A percentile compares a stretch with the other conserved stretches of the same genome.
Conservation (phyloP, 257 asterid genomes). For the Solanum tarapatanum region DNA sequence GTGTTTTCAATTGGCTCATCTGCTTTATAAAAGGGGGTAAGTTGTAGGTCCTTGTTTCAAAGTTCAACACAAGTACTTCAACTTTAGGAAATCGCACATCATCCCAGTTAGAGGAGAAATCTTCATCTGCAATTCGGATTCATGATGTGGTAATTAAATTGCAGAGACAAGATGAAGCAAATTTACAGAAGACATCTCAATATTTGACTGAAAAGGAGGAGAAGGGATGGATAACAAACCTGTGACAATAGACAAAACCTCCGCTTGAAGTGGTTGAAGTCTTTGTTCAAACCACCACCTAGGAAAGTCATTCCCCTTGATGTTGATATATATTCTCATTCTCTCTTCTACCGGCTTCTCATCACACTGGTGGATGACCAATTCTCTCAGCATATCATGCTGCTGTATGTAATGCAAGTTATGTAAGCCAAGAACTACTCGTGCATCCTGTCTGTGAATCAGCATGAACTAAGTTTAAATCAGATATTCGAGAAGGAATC, state of each 20-base stretch:
- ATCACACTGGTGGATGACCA: conserved; percentile 9
- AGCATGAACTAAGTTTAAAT: neutral
- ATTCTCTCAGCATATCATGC: conserved; percentile 28
- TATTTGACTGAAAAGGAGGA: neutral
- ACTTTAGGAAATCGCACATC: conserved; percentile 10
- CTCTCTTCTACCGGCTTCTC: conserved; percentile 11
- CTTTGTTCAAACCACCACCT: conserved; percentile 9
- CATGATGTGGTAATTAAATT: neutral
- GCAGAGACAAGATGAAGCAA: neutral
- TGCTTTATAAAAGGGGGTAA: conserved; percentile 14
- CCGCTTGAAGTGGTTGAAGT: conserved; percentile 6
- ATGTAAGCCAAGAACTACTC: conserved; percentile 10
- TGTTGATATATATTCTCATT: conserved; percentile 13
- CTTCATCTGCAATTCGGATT: conserved; percentile 13
- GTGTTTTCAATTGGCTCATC: conserved; percentile 12
- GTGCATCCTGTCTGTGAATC: conserved; percentile 13
- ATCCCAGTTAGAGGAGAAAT: conserved; percentile 8
- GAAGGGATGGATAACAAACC: conserved; percentile 6
- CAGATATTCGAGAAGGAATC: neutral
- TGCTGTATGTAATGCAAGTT: conserved; percentile 16
- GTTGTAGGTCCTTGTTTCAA: conserved; percentile 4
- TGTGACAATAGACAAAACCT: conserved; percentile 19
- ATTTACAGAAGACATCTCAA: neutral
- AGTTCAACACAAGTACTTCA: conserved; percentile 20
- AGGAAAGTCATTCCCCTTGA: conserved; percentile 12